Evolutionary conservation across 2,329 filamentous ascomycete species (phyloP), one percentile per base, ranked within the genome.

Genomic region (Monosporascus sp.): DNA sequence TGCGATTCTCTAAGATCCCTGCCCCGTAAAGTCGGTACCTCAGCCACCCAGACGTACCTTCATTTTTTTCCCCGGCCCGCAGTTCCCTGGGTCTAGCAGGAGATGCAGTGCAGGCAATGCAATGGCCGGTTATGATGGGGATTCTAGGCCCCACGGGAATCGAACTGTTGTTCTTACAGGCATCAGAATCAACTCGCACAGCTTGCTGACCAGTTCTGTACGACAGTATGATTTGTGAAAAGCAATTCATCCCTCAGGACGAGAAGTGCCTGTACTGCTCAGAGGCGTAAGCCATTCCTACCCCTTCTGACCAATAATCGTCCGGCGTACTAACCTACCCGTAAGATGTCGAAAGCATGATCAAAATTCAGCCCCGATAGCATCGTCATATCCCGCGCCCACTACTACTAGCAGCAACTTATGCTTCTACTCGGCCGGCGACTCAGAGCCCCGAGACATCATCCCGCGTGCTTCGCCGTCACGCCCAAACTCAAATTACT

Each of bases 391-490:
- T 51, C 63, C 60, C 61, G 56, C 58, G 51, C 56, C 57, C 51
- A 60, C 60, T 42, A 64, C 56, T 53, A 60, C 61, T 51, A 61
- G 58, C 20, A 66, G 63, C 52, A 71, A 69, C 59, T 72, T 76
- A 55, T 72, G 78, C 25, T 72, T 72, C 56, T 79, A 77, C 60
- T 68, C 74, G 37, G 64, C 71, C 7, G 73, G 70, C 45, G 69
- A 75, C 54, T 70, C 75, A 49, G 81, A 84, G 62, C 80, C 78
- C 49, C 75, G 76, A 61, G 83, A 85, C 65, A 85, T 85, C 59
- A 77, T 86, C 57, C 83, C 83, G 48, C 80, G 81, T 55, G 82
- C 82, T 37, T 83, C 82, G 11, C 83, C 83, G 14, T 85, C 83
- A 17, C 76, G 82, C 54, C 81, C 81, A 44, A 78, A 71, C 63